Evolutionary conservation across 371 early-diverging fungal genomes (phyloP).

Genomic region (Mortierella sp.): DNA sequence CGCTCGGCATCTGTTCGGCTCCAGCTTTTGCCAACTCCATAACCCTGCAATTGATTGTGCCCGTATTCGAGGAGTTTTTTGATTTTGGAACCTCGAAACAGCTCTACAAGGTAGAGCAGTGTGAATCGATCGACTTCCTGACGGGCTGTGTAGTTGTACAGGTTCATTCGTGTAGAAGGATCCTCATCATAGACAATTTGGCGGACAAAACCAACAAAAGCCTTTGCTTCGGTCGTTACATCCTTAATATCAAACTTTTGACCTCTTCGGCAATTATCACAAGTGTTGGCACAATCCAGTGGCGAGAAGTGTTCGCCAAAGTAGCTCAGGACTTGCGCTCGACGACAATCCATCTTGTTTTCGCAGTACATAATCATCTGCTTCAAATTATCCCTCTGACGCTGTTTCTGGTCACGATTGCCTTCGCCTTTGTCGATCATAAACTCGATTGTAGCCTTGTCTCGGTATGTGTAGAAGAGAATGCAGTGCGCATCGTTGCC

Average conservation of each 20-base stretch:
- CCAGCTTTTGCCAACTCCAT: constrained; percentile 74
- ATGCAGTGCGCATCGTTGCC: constrained; percentile 90
- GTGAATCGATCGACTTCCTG: constrained; percentile 73
- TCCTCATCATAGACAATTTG: constrained; percentile 52
- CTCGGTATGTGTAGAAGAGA: constrained; percentile 89
- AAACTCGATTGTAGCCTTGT: constrained; percentile 78
- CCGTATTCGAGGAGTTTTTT: constrained; percentile 67
- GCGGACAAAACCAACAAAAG: constrained; percentile 65
- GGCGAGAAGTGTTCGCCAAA: constrained; percentile 95
- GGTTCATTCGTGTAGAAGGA: constrained; percentile 28
- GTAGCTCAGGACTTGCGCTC: constrained; percentile 92
- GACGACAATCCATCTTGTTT: constrained; percentile 94
- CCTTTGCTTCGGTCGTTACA: constrained; percentile 69
- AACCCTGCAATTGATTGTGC: constrained; percentile 64
- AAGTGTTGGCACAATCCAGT: constrained; percentile 81
- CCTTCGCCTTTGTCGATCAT: constrained; percentile 95
- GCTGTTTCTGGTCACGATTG: constrained; percentile 85
- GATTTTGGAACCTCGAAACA: constrained; percentile 81
- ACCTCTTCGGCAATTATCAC: constrained; percentile 91
- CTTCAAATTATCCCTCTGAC: constrained; percentile 87
- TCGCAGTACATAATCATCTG: constrained; percentile 96
- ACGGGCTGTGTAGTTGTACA: constrained; percentile 26
- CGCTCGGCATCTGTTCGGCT: constrained; percentile 75
- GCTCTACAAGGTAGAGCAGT: constrained; percentile 79
- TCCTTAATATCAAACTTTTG: constrained; percentile 60